A percentile compares a stretch with the other conserved stretches of the same genome.
phyloP scores from a whole-genome alignment of 371 early-diverging fungal species.

The Basidiobolus heterosporus region DNA sequence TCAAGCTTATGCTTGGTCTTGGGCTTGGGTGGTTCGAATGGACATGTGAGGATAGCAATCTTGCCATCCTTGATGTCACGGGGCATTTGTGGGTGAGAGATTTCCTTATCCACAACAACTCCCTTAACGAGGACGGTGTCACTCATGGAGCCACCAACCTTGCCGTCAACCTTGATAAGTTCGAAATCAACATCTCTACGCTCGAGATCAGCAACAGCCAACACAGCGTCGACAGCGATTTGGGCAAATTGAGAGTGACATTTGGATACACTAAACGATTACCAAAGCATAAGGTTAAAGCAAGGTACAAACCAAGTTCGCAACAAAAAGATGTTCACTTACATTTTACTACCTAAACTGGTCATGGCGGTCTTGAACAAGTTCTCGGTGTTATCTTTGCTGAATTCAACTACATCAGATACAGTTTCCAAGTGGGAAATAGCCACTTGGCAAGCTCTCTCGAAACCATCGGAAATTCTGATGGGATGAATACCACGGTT shows the following conservation, averaged over 20 bases:
- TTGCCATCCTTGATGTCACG: conserved; percentile 90
- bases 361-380: conserved; percentile 96
- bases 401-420: conserved; percentile 79
- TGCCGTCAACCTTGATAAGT: conserved; percentile 97
- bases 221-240: conserved; percentile 96
- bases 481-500: conserved; percentile 98
- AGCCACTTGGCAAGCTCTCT: conserved; percentile 88
- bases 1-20: conserved; percentile 99
- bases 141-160: conserved; percentile 87
- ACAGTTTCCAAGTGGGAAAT: conserved; percentile 80
- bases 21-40: conserved; percentile 99
- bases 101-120: conserved; percentile 98
- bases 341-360: conserved; percentile 96
- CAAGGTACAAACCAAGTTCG: too few relatives aligned
- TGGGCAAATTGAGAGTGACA: conserved; percentile 91
- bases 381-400: conserved; percentile 61
- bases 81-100: conserved; percentile 99
- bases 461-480: conserved; percentile 97
- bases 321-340: too few relatives aligned
- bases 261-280: conserved; percentile 67
- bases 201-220: conserved; percentile 93
- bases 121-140: conserved; percentile 93
- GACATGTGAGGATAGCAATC: conserved; percentile 97
- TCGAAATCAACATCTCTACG: conserved; percentile 99
- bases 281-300: neutral